Base-by-base conservation (phyloP, 139 green algal genomes). In the Closterium sp. region DNA sequence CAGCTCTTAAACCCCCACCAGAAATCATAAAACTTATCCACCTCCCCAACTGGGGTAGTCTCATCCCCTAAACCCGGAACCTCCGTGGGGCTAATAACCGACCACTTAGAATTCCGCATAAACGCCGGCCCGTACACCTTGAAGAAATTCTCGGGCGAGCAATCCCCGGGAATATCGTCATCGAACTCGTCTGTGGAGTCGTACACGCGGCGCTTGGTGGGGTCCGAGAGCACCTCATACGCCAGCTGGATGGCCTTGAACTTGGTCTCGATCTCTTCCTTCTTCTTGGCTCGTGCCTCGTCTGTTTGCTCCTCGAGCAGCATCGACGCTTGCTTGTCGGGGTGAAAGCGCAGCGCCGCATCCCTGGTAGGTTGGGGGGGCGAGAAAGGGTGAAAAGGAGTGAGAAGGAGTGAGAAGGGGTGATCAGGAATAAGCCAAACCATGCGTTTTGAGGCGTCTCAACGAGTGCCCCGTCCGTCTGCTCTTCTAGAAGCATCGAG, bases 141-240 rank as follows among this genome's bases (percentile, higher is more conserved):
- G 95, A 97, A 98, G 90, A 99, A 99, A 91, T 98, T 97, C 10
- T 91, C 93, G 10, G 95, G 86, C 0, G 93, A 93, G 92, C 96
- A 98, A 33, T 96, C 94, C 23, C 91, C 64, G 4, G 97, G 97
- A 90, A 99, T 94, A 1, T 94, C 95, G 95, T 99, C 97, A 92
- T 99, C 97, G 95, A 99, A 99, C 84, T 97, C 96, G 92, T 99
- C 97, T 3, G 93, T 96, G 19, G 96, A 98, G 95, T 99, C 97
- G 36, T 96, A 99, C 94, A 98, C 96, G 7, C 97, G 94, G 23
- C 96, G 89, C 94, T 97, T 97, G 83, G 88, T 89, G 0, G 97
- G 96, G 94, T 99, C 97, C n/a, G 88, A 96, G 36, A 99, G 94
- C 9, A 95, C 91, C 89, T 95, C 94, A 86, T 95, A 95, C 4